phyloP scores from a whole-genome alignment of 106 monocot genomes.

The Acorus calamus region DNA sequence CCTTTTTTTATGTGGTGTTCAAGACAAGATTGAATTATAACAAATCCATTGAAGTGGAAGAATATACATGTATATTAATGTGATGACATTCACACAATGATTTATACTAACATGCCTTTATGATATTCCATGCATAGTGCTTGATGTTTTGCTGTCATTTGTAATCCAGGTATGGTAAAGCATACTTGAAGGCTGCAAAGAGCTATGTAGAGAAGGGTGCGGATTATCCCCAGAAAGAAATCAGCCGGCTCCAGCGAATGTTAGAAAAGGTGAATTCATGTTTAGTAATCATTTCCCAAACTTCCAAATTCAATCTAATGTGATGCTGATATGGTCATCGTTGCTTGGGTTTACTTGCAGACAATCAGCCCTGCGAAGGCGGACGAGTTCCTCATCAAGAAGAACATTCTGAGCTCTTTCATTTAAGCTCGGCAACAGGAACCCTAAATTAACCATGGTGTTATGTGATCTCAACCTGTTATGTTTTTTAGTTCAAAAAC shows the following conservation, averaged over 20 bases:
- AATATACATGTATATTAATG: too few relatives aligned
- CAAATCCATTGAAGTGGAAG: too few relatives aligned
- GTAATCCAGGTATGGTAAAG: constrained; percentile 65
- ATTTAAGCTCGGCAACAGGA: too few relatives aligned
- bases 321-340: background rate
- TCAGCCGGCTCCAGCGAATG: constrained; percentile 76
- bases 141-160: background rate
- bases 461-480: too few relatives aligned
- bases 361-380: constrained; percentile 70
- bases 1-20: too few relatives aligned
- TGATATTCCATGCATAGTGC: background rate
- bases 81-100: too few relatives aligned
- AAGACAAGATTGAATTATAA: too few relatives aligned
- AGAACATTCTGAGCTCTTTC: constrained; percentile 48
- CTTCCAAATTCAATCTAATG: background rate
- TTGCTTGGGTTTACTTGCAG: constrained; percentile 19
- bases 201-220: constrained; percentile 54
- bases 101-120: too few relatives aligned
- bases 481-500: too few relatives aligned
- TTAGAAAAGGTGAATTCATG: constrained; percentile 49
- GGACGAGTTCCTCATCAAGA: constrained; percentile 87
- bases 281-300: background rate
- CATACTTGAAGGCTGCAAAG: constrained; percentile 72
- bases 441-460: too few relatives aligned
- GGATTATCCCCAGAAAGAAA: constrained; percentile 74